Conservation (phyloP, 2,329 filamentous ascomycete genomes). For the Trichoderma simmonsii region DNA sequence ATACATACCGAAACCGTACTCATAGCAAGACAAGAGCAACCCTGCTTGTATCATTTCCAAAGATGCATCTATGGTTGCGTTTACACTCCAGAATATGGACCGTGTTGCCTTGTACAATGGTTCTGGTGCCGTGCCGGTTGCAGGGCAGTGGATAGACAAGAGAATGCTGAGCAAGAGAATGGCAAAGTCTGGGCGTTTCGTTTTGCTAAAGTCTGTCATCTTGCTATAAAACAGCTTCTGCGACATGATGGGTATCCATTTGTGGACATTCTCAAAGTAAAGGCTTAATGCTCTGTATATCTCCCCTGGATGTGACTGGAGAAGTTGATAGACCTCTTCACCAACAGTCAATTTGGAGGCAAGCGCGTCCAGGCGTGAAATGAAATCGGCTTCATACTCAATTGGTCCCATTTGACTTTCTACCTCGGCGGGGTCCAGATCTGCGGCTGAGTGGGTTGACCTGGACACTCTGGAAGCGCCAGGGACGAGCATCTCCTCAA, state of each 20-base stretch:
- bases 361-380: slow-evolving; percentile 3
- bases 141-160: background rate
- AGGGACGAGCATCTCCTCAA: slow-evolving; percentile 4
- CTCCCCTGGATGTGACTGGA: slow-evolving; percentile 11
- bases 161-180: slow-evolving; percentile 10
- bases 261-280: slow-evolving; percentile 15
- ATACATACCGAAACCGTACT: slow-evolving; percentile 12
- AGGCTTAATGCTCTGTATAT: slow-evolving; percentile 8
- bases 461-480: background rate
- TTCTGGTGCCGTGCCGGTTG: background rate
- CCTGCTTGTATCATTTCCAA: slow-evolving; percentile 15
- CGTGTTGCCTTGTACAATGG: background rate
- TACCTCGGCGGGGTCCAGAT: background rate
- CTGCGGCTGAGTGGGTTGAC: background rate
- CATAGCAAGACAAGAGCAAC: slow-evolving; percentile 10
- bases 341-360: background rate
- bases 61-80: slow-evolving; percentile 13
- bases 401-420: background rate
- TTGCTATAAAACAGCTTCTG: slow-evolving; percentile 11
- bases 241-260: slow-evolving; percentile 17
- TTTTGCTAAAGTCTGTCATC: slow-evolving; percentile 12
- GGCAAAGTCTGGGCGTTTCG: slow-evolving; percentile 8
- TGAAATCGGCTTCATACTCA: background rate
- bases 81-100: slow-evolving; percentile 5
- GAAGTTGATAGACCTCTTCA: slow-evolving; percentile 11